phyloP scores from a whole-genome alignment of 108 stramenopile genomes.

The Craspedostauros australis region DNA sequence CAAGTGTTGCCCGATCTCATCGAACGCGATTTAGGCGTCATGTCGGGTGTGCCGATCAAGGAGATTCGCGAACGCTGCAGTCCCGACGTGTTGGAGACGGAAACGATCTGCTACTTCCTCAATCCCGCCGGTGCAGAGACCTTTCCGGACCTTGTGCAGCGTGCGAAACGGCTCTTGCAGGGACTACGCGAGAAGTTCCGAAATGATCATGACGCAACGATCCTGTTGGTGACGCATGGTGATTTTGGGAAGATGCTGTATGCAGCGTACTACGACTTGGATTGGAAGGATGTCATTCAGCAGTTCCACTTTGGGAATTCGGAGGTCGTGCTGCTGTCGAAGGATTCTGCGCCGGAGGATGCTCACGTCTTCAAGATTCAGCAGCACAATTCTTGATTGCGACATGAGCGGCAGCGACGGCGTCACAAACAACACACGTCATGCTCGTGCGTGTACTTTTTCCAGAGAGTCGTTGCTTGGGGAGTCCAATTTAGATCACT shows the following conservation, averaged over 20 bases:
- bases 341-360: constrained; percentile 26
- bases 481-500: too few relatives aligned
- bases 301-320: constrained; percentile 54
- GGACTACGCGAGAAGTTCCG: not conserved
- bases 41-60: constrained; percentile 34
- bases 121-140: constrained; percentile 42
- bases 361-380: constrained; percentile 33
- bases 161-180: constrained; percentile 24
- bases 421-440: too few relatives aligned
- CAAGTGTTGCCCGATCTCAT: constrained; percentile 28
- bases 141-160: constrained; percentile 37
- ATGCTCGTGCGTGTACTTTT: too few relatives aligned
- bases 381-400: constrained; percentile 26
- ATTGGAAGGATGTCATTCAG: constrained; percentile 39
- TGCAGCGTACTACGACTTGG: constrained; percentile 39
- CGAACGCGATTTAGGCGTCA: constrained; percentile 42
- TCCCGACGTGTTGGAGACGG: constrained; percentile 25
- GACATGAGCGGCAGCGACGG: too few relatives aligned
- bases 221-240: constrained; percentile 45
- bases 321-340: constrained; percentile 31
- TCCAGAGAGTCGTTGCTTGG: too few relatives aligned
- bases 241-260: constrained; percentile 58
- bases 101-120: constrained; percentile 41
- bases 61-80: constrained; percentile 30
- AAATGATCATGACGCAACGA: not conserved